Base-by-base conservation (phyloP, 2,329 filamentous ascomycete species). In the Xylariaceae sp. region DNA sequence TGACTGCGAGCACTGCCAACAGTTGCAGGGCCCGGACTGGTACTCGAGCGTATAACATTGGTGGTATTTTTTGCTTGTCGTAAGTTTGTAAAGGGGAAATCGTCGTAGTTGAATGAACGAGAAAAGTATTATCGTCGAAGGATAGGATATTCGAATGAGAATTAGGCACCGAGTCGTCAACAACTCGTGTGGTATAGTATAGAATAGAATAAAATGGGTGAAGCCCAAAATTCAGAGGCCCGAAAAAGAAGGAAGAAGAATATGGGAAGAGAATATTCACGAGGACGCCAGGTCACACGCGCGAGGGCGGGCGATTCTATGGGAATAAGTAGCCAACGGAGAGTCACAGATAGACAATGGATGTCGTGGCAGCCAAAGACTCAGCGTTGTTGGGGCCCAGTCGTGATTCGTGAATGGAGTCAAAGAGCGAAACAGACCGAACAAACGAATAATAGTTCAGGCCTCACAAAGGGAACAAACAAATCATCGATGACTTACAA, bases 21-120 rank as follows among this genome's bases (percentile, higher is more conserved):
- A 80, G 70, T 63, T 75, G 65, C 50, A 73, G 67, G 58, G 72
- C 72, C 67, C 72, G 70, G 50, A 74, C 64, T 60, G 71, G 71
- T 60, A 67, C 63, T 59, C 67, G 66, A 56, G 66, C 59, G 59
- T 65, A 68, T 54, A 64, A 62, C 74, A 77, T 71, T 15, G 62
- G 44, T 17, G 11, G 5, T 4, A 30, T 30, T 52, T 42, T 53
- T 57, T 37, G 10, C n/a, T 59, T 9, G 56, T 48, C 5, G 13
- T 57, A 42, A 54, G 34, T 54, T 51, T 48, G 45, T 3, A 39
- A 35, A 53, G 35, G 4, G 30, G 39, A 18, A 58, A 51, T 49
- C 9, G 55, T 30, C 15, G 11, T 10, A 30, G 18, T 15, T 44
- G 15, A 53, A 37, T 13, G 34, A 34, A 44, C 13, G 55, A n/a